Evolutionary conservation across 129 eudicot species (phyloP), one percentile per base, ranked within the genome.

Genomic region (Artemisia argyi): DNA sequence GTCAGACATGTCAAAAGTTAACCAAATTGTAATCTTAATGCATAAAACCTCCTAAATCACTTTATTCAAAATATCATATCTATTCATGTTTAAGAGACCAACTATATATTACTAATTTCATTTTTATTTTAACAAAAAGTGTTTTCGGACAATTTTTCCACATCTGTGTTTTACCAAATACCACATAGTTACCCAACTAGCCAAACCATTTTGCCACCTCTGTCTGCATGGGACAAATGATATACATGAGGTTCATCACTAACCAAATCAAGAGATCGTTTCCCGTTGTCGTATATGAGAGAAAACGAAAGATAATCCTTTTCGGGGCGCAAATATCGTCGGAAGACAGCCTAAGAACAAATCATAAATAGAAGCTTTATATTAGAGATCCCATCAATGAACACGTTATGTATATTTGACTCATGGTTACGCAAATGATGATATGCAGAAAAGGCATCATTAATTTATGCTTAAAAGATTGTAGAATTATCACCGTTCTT

Each of bases 291-390:
- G 79, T 92, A 87, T 60, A 92, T 81, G 70, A 92, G 98, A 77
- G 98, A 92, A 76, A 92, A 92, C 32, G 98, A 92, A 75, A 92
- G 81, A 72, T 92, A 85, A 62, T 92, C 98, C 88, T 92, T 89
- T 19, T 89, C 96, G 17, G 98, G 96, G 39, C 88, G 87, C 65
- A 87, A 57, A 76, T 82, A 89, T 54, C 96, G 79, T 69, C 82
- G 86, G 59, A 92, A 89, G 74, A 92, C 95, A 87, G 96, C 95
- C 96, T 89, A 83, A 59, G 4, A 44, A 52, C 9, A 65, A 22
- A 68, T 54, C 56, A 75, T 49, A 39, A 58, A 44, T 11, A 12
- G 35, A 12, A 61, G 30, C 50, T 49, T 67, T 74, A 39, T 3
- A 24, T 24, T n/a, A 58, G 46, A 72, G 54, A 42, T 20, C 48